phyloP scores from a whole-genome alignment of 2,329 filamentous ascomycete species.

The Epichloe baconii region DNA sequence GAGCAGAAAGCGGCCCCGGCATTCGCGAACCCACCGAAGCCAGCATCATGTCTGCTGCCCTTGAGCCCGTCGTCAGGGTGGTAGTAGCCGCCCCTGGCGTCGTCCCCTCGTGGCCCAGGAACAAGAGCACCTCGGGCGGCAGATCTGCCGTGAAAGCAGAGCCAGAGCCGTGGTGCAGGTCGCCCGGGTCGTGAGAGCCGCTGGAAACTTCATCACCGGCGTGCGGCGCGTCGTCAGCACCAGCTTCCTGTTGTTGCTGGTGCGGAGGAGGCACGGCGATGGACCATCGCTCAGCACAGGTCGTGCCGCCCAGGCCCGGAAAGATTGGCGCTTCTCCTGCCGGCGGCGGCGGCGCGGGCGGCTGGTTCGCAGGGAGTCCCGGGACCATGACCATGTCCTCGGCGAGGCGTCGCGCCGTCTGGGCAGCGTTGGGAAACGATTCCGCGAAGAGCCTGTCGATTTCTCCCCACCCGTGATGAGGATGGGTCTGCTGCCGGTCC shows the following conservation, averaged over 20 bases:
- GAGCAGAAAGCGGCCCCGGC: background rate
- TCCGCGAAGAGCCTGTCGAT: slow-evolving; percentile 1
- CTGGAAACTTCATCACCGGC: background rate
- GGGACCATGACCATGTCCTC: background rate
- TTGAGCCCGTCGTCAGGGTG: background rate
- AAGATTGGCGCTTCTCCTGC: no score
- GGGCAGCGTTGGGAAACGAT: background rate
- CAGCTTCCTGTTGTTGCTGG: background rate
- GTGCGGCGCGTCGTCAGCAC: background rate
- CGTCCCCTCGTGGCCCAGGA: background rate
- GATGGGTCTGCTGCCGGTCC: background rate
- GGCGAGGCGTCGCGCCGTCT: background rate
- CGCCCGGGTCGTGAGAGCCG: no score
- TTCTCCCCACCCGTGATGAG: background rate
- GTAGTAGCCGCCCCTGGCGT: background rate
- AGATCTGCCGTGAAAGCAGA: background rate
- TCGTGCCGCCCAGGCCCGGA: no score
- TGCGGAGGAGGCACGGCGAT: background rate
- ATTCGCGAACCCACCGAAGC: background rate
- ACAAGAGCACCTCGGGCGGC: background rate
- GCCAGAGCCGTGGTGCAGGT: no score
- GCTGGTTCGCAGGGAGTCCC: background rate
- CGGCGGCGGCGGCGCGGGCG: no score
- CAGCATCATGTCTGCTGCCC: no score
- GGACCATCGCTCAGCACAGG: background rate